A percentile compares a stretch with the other conserved stretches of the same genome.
Conservation (phyloP, 1,284 basidiomycete genomes). For the Sanghuangporus sanghuang region DNA sequence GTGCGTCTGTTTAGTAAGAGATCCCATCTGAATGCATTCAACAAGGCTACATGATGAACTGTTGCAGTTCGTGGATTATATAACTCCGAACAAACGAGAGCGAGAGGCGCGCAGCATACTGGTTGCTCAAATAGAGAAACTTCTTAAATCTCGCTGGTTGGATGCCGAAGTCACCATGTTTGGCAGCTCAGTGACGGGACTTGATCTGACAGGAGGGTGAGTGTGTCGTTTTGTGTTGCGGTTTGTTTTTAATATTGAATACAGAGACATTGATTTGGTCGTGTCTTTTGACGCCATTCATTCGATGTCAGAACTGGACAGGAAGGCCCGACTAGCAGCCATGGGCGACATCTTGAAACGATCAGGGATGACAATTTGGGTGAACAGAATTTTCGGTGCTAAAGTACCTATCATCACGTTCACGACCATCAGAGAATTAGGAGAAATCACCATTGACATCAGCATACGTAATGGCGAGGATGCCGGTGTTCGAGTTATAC, state of each 20-base stretch:
- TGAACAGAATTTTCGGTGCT: constrained; percentile 28
- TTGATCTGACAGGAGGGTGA: constrained; percentile 63
- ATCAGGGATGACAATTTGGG: constrained; percentile 11
- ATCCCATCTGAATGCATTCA: neutral
- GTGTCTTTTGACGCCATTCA: constrained; percentile 5
- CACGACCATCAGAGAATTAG: constrained; percentile 39
- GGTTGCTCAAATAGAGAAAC: constrained; percentile 45
- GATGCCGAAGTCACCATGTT: constrained; percentile 54
- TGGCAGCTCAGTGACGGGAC: constrained; percentile 59
- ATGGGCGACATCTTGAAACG: constrained; percentile 7
- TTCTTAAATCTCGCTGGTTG: constrained; percentile 41
- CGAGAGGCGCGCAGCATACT: constrained; percentile 44
- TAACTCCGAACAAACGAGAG: constrained; percentile 52
- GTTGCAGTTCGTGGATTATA: constrained; percentile 50
- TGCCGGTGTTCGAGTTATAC: constrained; percentile 51
- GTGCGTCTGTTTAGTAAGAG: neutral
- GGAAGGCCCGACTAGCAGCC: constrained; percentile 6
- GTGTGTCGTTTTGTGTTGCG: constrained; percentile 19
- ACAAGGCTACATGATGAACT: constrained; percentile 64
- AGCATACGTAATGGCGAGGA: constrained; percentile 57
- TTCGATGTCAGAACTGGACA: neutral
- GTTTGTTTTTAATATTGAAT: neutral
- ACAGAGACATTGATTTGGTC: constrained; percentile 34
- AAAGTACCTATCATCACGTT: constrained; percentile 60
- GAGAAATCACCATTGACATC: constrained; percentile 61